These are phyloP conservation scores for Alternaria gaisen DNA, from an alignment of 2,329 filamentous ascomycete genomes.

Conservation along the genomic window DNA sequence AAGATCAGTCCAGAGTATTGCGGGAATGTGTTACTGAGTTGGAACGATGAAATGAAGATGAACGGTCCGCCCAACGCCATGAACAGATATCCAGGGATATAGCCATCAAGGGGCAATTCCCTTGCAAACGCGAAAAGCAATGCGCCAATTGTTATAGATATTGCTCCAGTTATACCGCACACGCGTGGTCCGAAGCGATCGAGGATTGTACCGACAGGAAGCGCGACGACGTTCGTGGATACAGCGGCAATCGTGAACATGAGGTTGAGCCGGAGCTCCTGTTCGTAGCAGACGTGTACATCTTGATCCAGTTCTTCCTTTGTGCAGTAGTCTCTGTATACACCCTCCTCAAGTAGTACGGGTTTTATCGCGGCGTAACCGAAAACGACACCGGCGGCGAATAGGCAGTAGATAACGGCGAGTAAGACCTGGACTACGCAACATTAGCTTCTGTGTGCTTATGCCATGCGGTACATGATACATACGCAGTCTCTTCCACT, in stretches of 20 bases:
- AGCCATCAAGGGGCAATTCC: conserved; percentile 74
- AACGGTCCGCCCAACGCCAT: conserved; percentile 61
- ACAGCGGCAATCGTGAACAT: conserved; percentile 95
- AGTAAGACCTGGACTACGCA: conserved; percentile 71
- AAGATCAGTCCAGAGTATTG: conserved; percentile 59
- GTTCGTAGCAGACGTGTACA: conserved; percentile 50
- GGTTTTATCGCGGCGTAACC: conserved; percentile 55
- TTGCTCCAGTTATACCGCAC: conserved; percentile 74
- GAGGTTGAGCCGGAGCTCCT: conserved; percentile 71
- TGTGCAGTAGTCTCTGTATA: conserved; percentile 50
- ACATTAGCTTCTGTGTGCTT: conserved; percentile 22
- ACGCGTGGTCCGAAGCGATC: conserved; percentile 83
- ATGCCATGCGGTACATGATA: conserved; percentile 6
- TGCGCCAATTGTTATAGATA: conserved; percentile 75
- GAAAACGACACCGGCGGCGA: conserved; percentile 69
- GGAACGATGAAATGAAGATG: conserved; percentile 61
- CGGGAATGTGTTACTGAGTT: conserved; percentile 62
- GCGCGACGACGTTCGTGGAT: conserved; percentile 83
- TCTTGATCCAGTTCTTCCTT: conserved; percentile 46
- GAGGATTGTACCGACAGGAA: conserved; percentile 85
- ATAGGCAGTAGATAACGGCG: conserved; percentile 76
- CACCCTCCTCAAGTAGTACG: conserved; percentile 48
- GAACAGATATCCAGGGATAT: conserved; percentile 60
- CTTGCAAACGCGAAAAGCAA: conserved; percentile 75
- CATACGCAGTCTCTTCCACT: conserved; percentile 62